Percentiles rank a stretch among this genome's conserved stretches.
Conservation (phyloP, 805 yeast genomes). For the Suhomyces vadensis region DNA sequence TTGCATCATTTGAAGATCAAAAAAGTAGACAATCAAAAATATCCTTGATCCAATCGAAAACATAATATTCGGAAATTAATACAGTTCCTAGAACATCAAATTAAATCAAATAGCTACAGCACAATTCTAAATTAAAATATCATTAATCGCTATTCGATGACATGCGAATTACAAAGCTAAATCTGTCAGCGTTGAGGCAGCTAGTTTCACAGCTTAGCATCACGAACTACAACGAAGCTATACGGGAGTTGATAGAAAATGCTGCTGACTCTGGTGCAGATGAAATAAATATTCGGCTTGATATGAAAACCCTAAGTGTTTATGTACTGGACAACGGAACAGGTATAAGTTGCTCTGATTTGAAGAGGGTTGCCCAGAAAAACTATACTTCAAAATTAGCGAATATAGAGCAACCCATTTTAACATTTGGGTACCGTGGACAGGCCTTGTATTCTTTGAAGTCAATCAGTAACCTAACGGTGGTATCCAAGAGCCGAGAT, state of each 20-base stretch:
- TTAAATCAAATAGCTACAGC: too few relatives aligned
- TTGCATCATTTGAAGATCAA: too few relatives aligned
- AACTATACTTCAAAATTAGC: slow-evolving; percentile 27
- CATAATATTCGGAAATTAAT: too few relatives aligned
- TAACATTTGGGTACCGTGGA: slow-evolving; percentile 13
- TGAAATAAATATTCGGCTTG: slow-evolving; percentile 33
- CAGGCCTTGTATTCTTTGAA: slow-evolving; percentile 13
- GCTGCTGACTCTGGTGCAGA: slow-evolving; percentile 55
- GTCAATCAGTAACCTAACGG: slow-evolving; percentile 36
- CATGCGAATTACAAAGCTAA: slow-evolving; percentile 13
- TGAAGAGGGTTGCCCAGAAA: slow-evolving; percentile 47
- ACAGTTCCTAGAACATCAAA: too few relatives aligned
- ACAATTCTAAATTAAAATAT: too few relatives aligned
- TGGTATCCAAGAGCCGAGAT: slow-evolving; percentile 44
- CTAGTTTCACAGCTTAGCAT: slow-evolving; percentile 38
- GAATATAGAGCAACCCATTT: background rate
- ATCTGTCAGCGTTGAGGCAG: slow-evolving; percentile 10
- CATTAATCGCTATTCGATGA: too few relatives aligned
- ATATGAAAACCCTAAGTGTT: slow-evolving; percentile 32
- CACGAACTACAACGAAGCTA: slow-evolving; percentile 38
- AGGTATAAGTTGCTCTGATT: slow-evolving; percentile 58
- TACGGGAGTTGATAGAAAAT: slow-evolving; percentile 55
- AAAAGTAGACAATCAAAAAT: too few relatives aligned
- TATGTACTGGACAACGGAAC: slow-evolving; percentile 66
- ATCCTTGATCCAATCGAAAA: too few relatives aligned